Evolutionary conservation across 2,329 filamentous ascomycete genomes (phyloP), one percentile per base, ranked within the genome.

Genomic region (Diaporthe citri): DNA sequence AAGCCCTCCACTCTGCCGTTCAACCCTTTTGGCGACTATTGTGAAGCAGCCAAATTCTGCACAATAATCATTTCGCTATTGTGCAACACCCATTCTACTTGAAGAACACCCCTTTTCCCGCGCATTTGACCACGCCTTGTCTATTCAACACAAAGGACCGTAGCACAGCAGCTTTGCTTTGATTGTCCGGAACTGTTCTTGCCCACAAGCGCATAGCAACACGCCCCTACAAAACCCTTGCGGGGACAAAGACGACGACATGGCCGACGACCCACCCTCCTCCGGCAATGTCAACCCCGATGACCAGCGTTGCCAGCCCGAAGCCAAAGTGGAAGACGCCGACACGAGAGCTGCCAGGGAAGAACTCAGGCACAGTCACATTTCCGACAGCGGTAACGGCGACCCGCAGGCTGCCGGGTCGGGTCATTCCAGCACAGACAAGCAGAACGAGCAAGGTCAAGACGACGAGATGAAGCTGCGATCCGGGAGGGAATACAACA

Each of bases 321-420:
- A 85, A 74, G 79, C 80, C 46, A 87, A 85, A 72, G 60, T 74
- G n/a, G 91, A 93, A 78, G 91, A 93, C 81, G 88, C 90, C 48
- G 90, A 91, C 79, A 93, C 91, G 55, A 89, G 89, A 75, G 90
- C 90, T 70, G 87, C 91, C 48, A 88, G 91, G 76, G 88, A 92
- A 79, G 91, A 93, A 83, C 86, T 93, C 55, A 91, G 89, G 83
- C 90, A 93, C 77, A 91, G 91, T 13, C 87, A 85, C 71, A 92
- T 93, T 77, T 93, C 91, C 22, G 90, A 89, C 78, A 86, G 82
- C 36, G n/a, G 43, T 25, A 43, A 46, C 57, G 28, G 39, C 70
- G 22, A 17, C 34, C 31, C 46, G 43, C 46, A 52, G 22, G 31
- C 46, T 34, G 12, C 64, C n/a, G 31, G 7, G 13, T 15, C 64